Evolutionary conservation across 2,329 filamentous ascomycete species (phyloP), one percentile per base, ranked within the genome.

Genomic region (Mycosphaerella sp.): DNA sequence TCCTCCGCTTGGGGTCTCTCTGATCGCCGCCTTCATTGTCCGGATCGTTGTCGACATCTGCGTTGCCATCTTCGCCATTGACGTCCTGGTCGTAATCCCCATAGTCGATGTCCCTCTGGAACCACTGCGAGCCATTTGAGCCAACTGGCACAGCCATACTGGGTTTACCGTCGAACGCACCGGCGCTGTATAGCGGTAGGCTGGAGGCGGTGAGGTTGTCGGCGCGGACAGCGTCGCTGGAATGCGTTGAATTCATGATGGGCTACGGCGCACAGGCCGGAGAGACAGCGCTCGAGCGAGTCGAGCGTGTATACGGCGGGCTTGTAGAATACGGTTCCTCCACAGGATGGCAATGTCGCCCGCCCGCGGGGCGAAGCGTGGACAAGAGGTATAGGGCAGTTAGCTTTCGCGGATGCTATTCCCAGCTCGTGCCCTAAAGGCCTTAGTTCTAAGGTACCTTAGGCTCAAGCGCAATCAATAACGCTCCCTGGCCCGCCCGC

Each of bases 1-100:
- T 82, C 70, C 90, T 80, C 67, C 89, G 79, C 76, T 95, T 97
- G 16, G 89, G 82, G 65, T 96, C 91, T 41, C 71, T 56, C 32
- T 49, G 50, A 27, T 62, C 64, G 27, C 60, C 60, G 28, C 62
- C 64, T 13, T 61, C 61, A 36, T 54, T 44, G 37, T 60, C 58
- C 35, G 56, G 52, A n/a, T 63, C 61, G 40, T 54, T 44, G 35
- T 60, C 58, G 37, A 56, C 52, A n/a, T 63, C 61, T 12, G 53
- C 57, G 18, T 58, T 55, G 35, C 52, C 58, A 41, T 62, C 61
- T 42, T 62, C 57, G 41, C 59, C 60, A 44, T 61, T 59, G 21
- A 54, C 57, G 25, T 64, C 54, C 28, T 52, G 43, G 30, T 57
- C 57, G 41, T 57, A 55, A 32, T 52, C 57, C 50, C 52, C 51